A percentile compares a stretch with the other conserved stretches of the same genome.
These are phyloP conservation scores for Boletellus sp. DNA, from an alignment of 1,284 basidiomycete species.

Conservation along the genomic window DNA sequence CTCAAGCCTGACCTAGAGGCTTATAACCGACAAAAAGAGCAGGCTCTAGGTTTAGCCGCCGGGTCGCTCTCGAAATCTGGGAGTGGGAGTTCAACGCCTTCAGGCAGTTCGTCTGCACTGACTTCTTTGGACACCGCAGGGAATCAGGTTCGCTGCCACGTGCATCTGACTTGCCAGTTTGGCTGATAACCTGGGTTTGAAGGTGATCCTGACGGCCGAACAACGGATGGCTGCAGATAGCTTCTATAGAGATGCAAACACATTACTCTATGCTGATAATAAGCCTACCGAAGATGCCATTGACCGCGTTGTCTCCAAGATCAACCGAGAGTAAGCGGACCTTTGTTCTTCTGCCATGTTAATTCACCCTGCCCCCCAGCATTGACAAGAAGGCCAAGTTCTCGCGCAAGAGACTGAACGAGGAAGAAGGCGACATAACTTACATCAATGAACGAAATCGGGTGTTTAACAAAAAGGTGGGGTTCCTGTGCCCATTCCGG, in stretches of 20 bases:
- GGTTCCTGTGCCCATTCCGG: conserved; percentile 6
- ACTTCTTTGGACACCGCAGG: conserved; percentile 50
- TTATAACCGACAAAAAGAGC: conserved; percentile 86
- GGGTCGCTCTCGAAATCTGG: conserved; percentile 50
- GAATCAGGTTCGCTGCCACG: conserved; percentile 39
- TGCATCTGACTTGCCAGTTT: neutral
- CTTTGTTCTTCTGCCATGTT: neutral
- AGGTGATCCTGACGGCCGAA: conserved; percentile 53
- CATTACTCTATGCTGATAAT: conserved; percentile 88
- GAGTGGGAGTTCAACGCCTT: conserved; percentile 36
- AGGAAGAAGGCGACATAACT: conserved; percentile 92
- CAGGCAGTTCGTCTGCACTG: conserved; percentile 33
- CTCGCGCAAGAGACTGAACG: conserved; percentile 83
- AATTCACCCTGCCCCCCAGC: conserved; percentile 38
- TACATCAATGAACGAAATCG: conserved; percentile 99
- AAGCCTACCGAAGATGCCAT: conserved; percentile 93
- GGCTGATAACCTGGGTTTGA: conserved; percentile 5
- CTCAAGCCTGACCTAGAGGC: conserved; percentile 82
- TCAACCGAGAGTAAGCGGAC: conserved; percentile 84
- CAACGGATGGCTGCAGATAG: conserved; percentile 71
- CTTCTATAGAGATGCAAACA: conserved; percentile 88
- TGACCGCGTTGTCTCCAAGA: conserved; percentile 86
- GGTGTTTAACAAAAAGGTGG: conserved; percentile 98
- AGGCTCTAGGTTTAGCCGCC: conserved; percentile 69
- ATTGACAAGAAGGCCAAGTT: conserved; percentile 86